Conservation (phyloP, 2,329 filamentous ascomycete genomes). For the Penicillium sp. region DNA sequence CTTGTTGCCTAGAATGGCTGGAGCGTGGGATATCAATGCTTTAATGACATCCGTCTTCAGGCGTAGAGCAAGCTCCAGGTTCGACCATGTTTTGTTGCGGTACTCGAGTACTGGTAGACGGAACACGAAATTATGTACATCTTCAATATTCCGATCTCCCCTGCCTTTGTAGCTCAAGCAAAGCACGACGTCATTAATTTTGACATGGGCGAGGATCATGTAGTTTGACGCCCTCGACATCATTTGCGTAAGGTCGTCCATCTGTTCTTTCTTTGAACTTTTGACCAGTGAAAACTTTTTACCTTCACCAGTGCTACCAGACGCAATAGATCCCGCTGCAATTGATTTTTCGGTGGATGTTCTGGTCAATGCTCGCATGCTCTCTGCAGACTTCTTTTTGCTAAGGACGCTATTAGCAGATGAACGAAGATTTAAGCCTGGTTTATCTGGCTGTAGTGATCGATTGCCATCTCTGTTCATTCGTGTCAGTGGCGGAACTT, state of each 20-base stretch:
- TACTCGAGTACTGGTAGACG: constrained; percentile 91
- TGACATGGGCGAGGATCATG: constrained; percentile 95
- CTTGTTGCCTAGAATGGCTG: constrained; percentile 96
- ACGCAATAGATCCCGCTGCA: constrained; percentile 27
- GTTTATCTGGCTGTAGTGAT: constrained; percentile 19
- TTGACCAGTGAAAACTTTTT: constrained; percentile 49
- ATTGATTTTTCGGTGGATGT: constrained; percentile 35
- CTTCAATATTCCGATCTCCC: constrained; percentile 90
- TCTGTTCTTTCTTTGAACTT: constrained; percentile 57
- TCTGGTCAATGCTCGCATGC: constrained; percentile 33
- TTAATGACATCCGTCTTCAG: constrained; percentile 93
- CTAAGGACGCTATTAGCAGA: constrained; percentile 22
- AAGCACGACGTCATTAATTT: constrained; percentile 89
- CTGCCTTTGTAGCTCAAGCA: constrained; percentile 97
- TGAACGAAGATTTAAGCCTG: constrained; percentile 3
- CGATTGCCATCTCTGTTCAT: constrained; percentile 21
- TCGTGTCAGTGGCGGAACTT: constrained; percentile 33
- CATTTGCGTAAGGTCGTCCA: constrained; percentile 95
- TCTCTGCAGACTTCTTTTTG: constrained; percentile 42
- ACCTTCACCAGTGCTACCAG: constrained; percentile 22
- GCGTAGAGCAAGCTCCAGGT: constrained; percentile 85
- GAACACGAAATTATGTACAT: constrained; percentile 97
- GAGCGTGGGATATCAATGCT: constrained; percentile 89
- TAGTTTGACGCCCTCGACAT: constrained; percentile 91
- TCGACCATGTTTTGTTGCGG: constrained; percentile 98